These are phyloP conservation scores for Ostreobium quekettii DNA, from an alignment of 139 green algal genomes.

Conservation along the genomic window DNA sequence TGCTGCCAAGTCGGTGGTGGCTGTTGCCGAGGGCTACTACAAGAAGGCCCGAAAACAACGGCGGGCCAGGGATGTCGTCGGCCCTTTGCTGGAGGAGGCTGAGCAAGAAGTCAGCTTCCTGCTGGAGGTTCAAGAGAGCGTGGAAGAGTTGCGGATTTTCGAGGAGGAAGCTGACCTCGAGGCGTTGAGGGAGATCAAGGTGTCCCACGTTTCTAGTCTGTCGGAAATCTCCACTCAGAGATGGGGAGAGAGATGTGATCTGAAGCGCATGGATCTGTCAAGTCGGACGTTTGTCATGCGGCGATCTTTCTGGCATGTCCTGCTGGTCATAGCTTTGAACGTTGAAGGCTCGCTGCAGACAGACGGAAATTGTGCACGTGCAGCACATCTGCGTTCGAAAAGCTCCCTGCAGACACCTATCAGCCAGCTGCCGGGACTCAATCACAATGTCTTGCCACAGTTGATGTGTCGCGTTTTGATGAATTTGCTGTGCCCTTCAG, in stretches of 20 bases:
- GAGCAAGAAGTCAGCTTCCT: conserved; percentile 27
- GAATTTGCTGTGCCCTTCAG: conserved; percentile 24
- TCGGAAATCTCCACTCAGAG: background rate
- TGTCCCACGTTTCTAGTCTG: background rate
- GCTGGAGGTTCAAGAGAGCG: conserved; percentile 29
- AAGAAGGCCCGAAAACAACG: conserved; percentile 52
- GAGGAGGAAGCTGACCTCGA: conserved; percentile 15
- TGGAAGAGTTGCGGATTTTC: conserved; percentile 25
- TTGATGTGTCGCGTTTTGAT: too few species aligned
- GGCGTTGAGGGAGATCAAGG: conserved; percentile 22
- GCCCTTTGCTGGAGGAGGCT: conserved; percentile 53
- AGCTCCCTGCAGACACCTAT: too few species aligned
- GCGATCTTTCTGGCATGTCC: too few species aligned
- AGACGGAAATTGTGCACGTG: too few species aligned
- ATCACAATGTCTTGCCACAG: too few species aligned
- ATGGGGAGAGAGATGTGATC: background rate
- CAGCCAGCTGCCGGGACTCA: too few species aligned
- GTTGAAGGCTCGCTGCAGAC: too few species aligned
- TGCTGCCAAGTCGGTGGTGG: conserved; percentile 34
- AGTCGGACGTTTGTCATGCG: too few species aligned
- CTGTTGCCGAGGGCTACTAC: conserved; percentile 16
- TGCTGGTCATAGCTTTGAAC: too few species aligned
- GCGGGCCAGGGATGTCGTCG: conserved; percentile 44
- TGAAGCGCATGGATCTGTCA: too few species aligned
- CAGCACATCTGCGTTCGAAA: too few species aligned